These are phyloP conservation scores for Allantophomopsis cytisporea DNA, from an alignment of 2,329 filamentous ascomycete genomes.

Conservation along the genomic window DNA sequence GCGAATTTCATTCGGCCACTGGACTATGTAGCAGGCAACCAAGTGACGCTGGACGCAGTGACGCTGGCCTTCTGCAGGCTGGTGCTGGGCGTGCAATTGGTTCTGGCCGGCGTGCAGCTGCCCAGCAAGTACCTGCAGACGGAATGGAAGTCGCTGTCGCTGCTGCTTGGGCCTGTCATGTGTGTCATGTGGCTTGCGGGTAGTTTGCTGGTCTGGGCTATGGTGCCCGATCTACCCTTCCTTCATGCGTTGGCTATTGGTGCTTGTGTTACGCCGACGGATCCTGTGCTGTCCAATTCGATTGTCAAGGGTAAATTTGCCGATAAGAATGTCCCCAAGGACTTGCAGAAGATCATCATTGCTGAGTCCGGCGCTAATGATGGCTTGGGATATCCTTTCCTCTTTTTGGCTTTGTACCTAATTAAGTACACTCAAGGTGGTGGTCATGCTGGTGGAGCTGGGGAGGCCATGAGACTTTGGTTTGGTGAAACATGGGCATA, in stretches of 20 bases:
- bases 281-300: constrained; percentile 75
- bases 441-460: constrained; percentile 41
- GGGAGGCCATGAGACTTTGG: constrained; percentile 63
- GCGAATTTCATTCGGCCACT: constrained; percentile 63
- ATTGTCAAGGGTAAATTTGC: constrained; percentile 93
- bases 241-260: constrained; percentile 70
- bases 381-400: constrained; percentile 71
- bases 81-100: constrained; percentile 80
- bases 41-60: constrained; percentile 49
- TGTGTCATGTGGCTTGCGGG: constrained; percentile 73
- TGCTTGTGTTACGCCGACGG: constrained; percentile 84
- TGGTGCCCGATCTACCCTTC: constrained; percentile 60
- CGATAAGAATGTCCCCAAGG: constrained; percentile 74
- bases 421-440: constrained; percentile 57
- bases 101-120: constrained; percentile 77
- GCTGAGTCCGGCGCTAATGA: constrained; percentile 81
- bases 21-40: constrained; percentile 50
- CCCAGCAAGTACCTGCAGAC: constrained; percentile 67
- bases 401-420: constrained; percentile 74
- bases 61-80: constrained; percentile 78
- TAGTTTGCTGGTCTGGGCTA: constrained; percentile 63
- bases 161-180: constrained; percentile 78
- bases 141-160: constrained; percentile 63
- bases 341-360: constrained; percentile 68
- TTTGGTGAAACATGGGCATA: constrained; percentile 80